Conservation (phyloP, 2,329 filamentous ascomycete species). For the Ceratocystis alfenasii region DNA sequence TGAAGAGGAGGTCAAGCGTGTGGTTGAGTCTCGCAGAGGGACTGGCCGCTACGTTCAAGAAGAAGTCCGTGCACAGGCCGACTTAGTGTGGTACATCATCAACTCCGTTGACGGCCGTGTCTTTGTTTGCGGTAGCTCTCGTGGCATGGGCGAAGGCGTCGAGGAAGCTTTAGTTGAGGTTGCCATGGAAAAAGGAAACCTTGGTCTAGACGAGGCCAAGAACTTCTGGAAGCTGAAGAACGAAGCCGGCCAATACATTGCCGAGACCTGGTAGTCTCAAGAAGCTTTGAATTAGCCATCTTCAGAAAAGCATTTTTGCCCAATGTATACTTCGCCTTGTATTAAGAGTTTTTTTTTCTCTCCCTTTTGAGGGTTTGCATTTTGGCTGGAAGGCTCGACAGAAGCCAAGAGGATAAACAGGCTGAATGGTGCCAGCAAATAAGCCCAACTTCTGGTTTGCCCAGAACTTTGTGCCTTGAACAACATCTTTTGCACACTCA, state of each 20-base stretch:
- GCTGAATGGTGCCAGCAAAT: background rate
- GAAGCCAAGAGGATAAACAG: background rate
- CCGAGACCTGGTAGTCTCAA: conserved; percentile 52
- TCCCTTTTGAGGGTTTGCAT: background rate
- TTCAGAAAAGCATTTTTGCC: background rate
- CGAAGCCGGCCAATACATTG: conserved; percentile 88
- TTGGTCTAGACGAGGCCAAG: conserved; percentile 68
- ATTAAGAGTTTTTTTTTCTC: background rate
- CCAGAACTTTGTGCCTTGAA: background rate
- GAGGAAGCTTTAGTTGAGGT: conserved; percentile 79
- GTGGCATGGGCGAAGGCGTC: conserved; percentile 96
- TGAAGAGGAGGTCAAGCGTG: conserved; percentile 72
- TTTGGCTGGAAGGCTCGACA: background rate
- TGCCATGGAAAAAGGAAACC: conserved; percentile 81
- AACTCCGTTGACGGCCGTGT: conserved; percentile 91
- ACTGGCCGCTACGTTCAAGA: conserved; percentile 92
- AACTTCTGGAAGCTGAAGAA: conserved; percentile 89
- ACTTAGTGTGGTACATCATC: conserved; percentile 97
- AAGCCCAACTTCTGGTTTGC: background rate
- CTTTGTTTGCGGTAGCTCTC: conserved; percentile 90
- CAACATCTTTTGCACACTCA: background rate
- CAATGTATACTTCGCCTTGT: background rate
- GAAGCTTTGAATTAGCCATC: background rate
- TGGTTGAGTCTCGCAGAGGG: conserved; percentile 62
- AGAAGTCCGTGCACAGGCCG: conserved; percentile 79